Evolutionary conservation across 257 asterid genomes (phyloP).

Genomic region (Nicotiana noctiflora): DNA sequence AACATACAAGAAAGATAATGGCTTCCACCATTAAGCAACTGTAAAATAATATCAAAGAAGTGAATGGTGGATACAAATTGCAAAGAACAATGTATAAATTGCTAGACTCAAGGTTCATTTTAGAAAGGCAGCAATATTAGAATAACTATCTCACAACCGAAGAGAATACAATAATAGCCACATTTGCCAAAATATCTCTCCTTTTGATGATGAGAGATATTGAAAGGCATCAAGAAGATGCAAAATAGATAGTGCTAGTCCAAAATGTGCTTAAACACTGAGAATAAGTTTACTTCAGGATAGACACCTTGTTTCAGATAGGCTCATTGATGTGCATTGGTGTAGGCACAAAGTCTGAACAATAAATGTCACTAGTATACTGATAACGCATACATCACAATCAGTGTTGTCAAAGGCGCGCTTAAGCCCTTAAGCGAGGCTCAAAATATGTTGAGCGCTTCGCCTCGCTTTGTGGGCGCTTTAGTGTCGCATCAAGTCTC

Average conservation of each 20-base stretch:
- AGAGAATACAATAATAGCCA: not conserved
- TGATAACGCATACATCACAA: too few relatives aligned
- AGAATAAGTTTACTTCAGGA: not conserved
- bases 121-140: not conserved
- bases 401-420: too few relatives aligned
- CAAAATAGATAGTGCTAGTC: too few relatives aligned
- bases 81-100: not conserved
- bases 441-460: too few relatives aligned
- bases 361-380: not conserved
- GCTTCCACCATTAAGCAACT: slow-evolving; percentile 2
- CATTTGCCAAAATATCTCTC: too few relatives aligned
- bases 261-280: not conserved
- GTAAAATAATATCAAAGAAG: not conserved
- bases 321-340: not conserved
- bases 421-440: too few relatives aligned
- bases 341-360: not conserved
- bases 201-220: too few relatives aligned
- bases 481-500: too few relatives aligned
- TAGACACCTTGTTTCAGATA: not conserved
- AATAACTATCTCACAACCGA: not conserved
- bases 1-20: not conserved
- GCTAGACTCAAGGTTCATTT: not conserved
- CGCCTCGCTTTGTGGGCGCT: too few relatives aligned
- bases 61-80: not conserved
- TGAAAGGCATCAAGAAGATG: too few relatives aligned